A percentile compares a stretch with the other conserved stretches of the same genome.
phyloP scores from a whole-genome alignment of 371 early-diverging fungal genomes.

The Mucor mucedo region DNA sequence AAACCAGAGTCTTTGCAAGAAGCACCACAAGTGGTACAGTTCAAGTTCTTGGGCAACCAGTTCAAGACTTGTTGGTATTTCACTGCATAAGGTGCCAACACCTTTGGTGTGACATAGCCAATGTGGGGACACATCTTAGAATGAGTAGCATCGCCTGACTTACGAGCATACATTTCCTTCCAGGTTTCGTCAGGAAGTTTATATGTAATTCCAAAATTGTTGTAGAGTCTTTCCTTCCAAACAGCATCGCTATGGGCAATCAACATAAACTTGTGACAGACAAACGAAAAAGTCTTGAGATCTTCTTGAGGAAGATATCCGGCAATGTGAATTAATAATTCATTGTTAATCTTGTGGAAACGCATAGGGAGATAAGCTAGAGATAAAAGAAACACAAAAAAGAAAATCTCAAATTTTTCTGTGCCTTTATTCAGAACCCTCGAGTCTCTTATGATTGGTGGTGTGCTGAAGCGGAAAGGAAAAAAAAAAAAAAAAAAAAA shows the following conservation, averaged over 20 bases:
- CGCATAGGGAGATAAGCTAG: conserved; percentile 9
- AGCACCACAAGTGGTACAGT: conserved; percentile 42
- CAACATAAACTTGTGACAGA: conserved; percentile 37
- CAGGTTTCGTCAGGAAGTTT: conserved; percentile 45
- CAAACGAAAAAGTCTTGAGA: conserved; percentile 29
- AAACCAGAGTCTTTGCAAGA: conserved; percentile 36
- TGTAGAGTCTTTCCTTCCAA: conserved; percentile 48
- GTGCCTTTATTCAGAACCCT: no score
- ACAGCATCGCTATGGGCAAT: conserved; percentile 44
- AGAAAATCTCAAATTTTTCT: no score
- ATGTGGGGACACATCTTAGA: conserved; percentile 52
- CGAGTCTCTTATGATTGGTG: no score
- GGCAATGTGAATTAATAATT: conserved; percentile 42
- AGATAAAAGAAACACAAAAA: no score
- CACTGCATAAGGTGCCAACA: conserved; percentile 39
- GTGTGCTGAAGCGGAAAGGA: no score
- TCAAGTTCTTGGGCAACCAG: conserved; percentile 42
- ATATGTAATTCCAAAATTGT: conserved; percentile 47
- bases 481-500: no score
- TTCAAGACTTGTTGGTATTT: conserved; percentile 47
- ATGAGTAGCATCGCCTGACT: conserved; percentile 40
- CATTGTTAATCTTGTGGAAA: conserved; percentile 36
- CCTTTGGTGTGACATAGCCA: conserved; percentile 30
- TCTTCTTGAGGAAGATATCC: conserved; percentile 42
- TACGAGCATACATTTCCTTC: conserved; percentile 45